Evolutionary conservation across 2,329 filamentous ascomycete genomes (phyloP).

Genomic region (Talaromyces sp.): DNA sequence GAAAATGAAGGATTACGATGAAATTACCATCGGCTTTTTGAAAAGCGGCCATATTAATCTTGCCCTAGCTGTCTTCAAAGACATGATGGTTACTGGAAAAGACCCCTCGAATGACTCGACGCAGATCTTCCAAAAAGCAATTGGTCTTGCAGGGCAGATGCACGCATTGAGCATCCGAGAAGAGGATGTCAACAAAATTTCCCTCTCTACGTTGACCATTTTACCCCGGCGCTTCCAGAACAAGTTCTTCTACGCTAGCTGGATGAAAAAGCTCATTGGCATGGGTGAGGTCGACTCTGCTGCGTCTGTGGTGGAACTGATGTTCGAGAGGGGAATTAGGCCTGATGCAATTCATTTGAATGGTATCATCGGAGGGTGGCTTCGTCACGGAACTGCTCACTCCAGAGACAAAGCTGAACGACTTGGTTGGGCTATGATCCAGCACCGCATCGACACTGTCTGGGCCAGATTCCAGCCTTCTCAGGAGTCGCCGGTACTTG

Average conservation of each 20-base stretch:
- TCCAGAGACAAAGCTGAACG: slow-evolving; percentile 59
- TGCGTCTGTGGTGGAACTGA: slow-evolving; percentile 66
- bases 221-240: slow-evolving; percentile 57
- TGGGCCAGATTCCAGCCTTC: slow-evolving; percentile 28
- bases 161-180: slow-evolving; percentile 38
- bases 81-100: slow-evolving; percentile 72
- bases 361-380: slow-evolving; percentile 72
- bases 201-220: slow-evolving; percentile 45
- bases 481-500: slow-evolving; percentile 15
- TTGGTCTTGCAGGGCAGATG: slow-evolving; percentile 35
- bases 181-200: slow-evolving; percentile 43
- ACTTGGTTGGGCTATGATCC: slow-evolving; percentile 73
- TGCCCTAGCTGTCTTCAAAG: slow-evolving; percentile 72
- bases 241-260: slow-evolving; percentile 80
- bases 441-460: slow-evolving; percentile 61
- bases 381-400: slow-evolving; percentile 56
- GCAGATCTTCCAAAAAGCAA: slow-evolving; percentile 38
- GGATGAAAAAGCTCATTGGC: slow-evolving; percentile 78
- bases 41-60: slow-evolving; percentile 59
- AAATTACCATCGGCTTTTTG: slow-evolving; percentile 66
- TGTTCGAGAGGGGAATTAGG: slow-evolving; percentile 63
- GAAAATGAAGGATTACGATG: slow-evolving; percentile 70
- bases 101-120: slow-evolving; percentile 40
- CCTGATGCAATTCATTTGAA: slow-evolving; percentile 75
- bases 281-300: slow-evolving; percentile 67